Conservation (phyloP, 257 asterid genomes). For the Capsicum pubescens region DNA sequence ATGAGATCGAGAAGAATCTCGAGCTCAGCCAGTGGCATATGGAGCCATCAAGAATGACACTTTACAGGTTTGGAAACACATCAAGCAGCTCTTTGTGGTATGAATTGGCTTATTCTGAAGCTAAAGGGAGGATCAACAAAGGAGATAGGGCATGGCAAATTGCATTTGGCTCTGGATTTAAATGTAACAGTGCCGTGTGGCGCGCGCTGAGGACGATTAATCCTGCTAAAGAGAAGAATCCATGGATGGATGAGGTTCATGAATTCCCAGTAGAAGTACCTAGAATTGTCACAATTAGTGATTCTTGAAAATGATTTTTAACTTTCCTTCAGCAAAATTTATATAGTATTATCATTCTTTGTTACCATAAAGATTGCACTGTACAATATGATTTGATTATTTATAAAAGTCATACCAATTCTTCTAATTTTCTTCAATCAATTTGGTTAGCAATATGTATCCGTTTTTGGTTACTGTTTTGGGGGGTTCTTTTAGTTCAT, state of each 20-base stretch:
- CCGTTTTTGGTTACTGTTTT: constrained; percentile 33
- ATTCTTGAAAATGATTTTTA: constrained; percentile 17
- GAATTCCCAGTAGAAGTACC: constrained; percentile 48
- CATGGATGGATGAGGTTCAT: constrained; percentile 52
- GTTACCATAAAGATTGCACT: neutral
- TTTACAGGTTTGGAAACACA: constrained; percentile 55
- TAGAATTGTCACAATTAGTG: constrained; percentile 20
- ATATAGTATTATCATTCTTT: constrained; percentile 18
- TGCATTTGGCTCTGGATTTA: constrained; percentile 58
- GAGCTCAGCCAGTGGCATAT: constrained; percentile 45
- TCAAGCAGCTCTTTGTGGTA: constrained; percentile 65
- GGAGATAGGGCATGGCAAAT: constrained; percentile 57
- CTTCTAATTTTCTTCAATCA: constrained; percentile 41
- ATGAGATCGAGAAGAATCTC: constrained; percentile 53
- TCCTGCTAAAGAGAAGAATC: constrained; percentile 44
- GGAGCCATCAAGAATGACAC: constrained; percentile 63
- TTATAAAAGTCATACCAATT: neutral
- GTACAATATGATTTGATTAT: neutral
- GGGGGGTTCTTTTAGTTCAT: constrained; percentile 32
- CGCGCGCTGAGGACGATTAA: constrained; percentile 44
- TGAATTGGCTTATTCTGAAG: constrained; percentile 51
- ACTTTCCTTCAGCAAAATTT: neutral
- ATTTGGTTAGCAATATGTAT: constrained; percentile 40
- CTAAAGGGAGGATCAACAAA: constrained; percentile 52
- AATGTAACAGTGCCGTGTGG: constrained; percentile 57